These are phyloP conservation scores for Aspergillus brasiliensis DNA, from an alignment of 2,329 filamentous ascomycete species.

Conservation along the genomic window DNA sequence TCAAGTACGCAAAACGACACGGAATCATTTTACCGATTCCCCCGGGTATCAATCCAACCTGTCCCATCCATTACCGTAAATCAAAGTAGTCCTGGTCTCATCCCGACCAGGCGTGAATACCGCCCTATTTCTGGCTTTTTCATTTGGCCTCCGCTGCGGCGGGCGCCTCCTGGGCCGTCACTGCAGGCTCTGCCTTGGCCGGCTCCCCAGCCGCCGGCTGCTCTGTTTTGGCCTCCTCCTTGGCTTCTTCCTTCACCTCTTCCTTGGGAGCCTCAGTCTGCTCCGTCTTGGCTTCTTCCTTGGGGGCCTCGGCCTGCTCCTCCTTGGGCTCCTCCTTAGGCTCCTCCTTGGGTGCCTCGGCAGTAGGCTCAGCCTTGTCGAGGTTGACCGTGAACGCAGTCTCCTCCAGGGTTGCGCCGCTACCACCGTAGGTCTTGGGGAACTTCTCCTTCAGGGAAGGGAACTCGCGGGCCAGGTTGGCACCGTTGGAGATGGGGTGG, in stretches of 20 bases:
- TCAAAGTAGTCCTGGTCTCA: background rate
- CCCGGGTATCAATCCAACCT: slow-evolving; percentile 17
- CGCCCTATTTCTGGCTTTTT: background rate
- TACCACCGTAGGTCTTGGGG: slow-evolving; percentile 78
- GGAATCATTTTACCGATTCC: slow-evolving; percentile 7
- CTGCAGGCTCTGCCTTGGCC: slow-evolving; percentile 21
- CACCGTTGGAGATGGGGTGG: slow-evolving; percentile 74
- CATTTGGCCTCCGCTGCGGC: slow-evolving; percentile 19
- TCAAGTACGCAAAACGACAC: slow-evolving; percentile 22
- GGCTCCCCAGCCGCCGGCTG: slow-evolving; percentile 20
- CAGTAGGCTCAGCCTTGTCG: slow-evolving; percentile 23
- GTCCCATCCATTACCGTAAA: slow-evolving; percentile 14
- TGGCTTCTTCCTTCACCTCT: background rate
- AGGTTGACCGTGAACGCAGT: slow-evolving; percentile 35
- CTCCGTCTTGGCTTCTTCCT: slow-evolving; percentile 19
- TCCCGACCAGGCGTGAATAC: background rate
- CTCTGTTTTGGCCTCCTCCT: slow-evolving; percentile 10
- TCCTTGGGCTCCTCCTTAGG: slow-evolving; percentile 9
- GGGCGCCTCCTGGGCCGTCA: slow-evolving; percentile 21
- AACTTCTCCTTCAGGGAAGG: slow-evolving; percentile 63
- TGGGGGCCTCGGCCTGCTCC: slow-evolving; percentile 6
- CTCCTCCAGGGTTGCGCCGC: slow-evolving; percentile 56
- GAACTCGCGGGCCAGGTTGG: slow-evolving; percentile 65
- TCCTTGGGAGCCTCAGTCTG: background rate
- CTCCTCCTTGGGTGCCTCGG: slow-evolving; percentile 6